Conservation (phyloP, 1,284 basidiomycete genomes). For the Sphagnurus paluster region DNA sequence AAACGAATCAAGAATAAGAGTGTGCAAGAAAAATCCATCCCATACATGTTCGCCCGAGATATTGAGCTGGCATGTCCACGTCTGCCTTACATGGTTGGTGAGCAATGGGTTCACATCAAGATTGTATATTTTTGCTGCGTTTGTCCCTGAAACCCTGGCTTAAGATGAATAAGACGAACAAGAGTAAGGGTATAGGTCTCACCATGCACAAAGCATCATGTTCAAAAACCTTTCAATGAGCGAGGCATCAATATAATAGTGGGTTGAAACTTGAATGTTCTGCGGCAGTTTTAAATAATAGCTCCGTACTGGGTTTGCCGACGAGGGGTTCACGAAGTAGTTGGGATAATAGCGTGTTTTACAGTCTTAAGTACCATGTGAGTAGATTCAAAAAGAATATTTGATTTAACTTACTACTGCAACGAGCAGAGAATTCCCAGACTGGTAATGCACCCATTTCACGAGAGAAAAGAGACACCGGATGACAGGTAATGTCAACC, state of each 20-base stretch:
- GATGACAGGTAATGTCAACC: background rate
- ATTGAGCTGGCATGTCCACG: background rate
- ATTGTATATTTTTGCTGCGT: constrained; percentile 1
- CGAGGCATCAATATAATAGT: background rate
- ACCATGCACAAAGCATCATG: constrained; percentile 3
- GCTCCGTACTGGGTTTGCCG: background rate
- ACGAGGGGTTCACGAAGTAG: background rate
- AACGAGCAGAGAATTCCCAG: background rate
- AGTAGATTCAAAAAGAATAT: too few species aligned
- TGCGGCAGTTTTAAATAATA: background rate
- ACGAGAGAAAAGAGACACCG: background rate
- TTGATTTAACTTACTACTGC: background rate
- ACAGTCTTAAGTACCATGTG: background rate
- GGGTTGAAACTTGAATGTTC: background rate
- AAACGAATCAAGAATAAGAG: background rate
- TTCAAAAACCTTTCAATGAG: background rate
- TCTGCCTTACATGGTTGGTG: background rate
- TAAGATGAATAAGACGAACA: background rate
- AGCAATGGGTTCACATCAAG: background rate
- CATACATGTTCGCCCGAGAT: background rate
- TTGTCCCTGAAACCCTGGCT: constrained; percentile 1
- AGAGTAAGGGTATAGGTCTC: background rate
- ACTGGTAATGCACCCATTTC: background rate
- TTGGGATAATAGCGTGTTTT: constrained; percentile 1
- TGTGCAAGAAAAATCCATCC: background rate